These are phyloP conservation scores for Cyclaneusma minus DNA, from an alignment of 2,329 filamentous ascomycete species.

Conservation along the genomic window DNA sequence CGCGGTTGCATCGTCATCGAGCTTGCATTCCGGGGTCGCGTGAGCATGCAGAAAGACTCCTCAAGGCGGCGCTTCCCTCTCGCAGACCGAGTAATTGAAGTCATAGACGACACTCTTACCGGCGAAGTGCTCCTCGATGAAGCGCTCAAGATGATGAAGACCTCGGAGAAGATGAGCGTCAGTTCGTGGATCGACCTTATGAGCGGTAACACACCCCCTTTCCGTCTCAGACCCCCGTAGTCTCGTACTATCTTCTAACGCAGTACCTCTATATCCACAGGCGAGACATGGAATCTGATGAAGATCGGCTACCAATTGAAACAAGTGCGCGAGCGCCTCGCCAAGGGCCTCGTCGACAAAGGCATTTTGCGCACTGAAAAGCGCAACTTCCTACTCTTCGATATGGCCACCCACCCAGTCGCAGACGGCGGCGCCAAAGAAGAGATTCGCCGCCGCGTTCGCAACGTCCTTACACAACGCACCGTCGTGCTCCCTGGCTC, in stretches of 20 bases:
- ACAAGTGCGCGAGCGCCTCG: slow-evolving; percentile 92
- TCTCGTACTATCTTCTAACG: slow-evolving; percentile 3
- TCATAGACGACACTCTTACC: slow-evolving; percentile 89
- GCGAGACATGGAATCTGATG: slow-evolving; percentile 99
- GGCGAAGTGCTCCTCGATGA: slow-evolving; percentile 96
- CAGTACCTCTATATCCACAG: slow-evolving; percentile 29
- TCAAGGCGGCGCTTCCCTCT: slow-evolving; percentile 82
- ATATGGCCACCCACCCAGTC: slow-evolving; percentile 98
- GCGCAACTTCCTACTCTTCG: slow-evolving; percentile 97
- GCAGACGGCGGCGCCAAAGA: slow-evolving; percentile 95
- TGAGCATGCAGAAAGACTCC: slow-evolving; percentile 97
- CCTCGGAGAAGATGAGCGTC: slow-evolving; percentile 99
- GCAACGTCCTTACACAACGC: slow-evolving; percentile 82
- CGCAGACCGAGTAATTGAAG: slow-evolving; percentile 87
- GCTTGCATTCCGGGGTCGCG: slow-evolving; percentile 83
- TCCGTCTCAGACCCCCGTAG: slow-evolving; percentile 4
- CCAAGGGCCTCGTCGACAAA: slow-evolving; percentile 96
- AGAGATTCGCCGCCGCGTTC: slow-evolving; percentile 83
- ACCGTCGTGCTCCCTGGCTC: slow-evolving; percentile 79
- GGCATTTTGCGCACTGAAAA: slow-evolving; percentile 97
- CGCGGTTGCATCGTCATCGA: slow-evolving; percentile 98
- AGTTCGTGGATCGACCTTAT: slow-evolving; percentile 98
- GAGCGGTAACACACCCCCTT: slow-evolving; percentile 49
- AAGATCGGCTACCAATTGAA: slow-evolving; percentile 99
- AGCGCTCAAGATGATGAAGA: slow-evolving; percentile 99